These are phyloP conservation scores for Penicillium sp. DNA, from an alignment of 2,329 filamentous ascomycete genomes.

Conservation along the genomic window DNA sequence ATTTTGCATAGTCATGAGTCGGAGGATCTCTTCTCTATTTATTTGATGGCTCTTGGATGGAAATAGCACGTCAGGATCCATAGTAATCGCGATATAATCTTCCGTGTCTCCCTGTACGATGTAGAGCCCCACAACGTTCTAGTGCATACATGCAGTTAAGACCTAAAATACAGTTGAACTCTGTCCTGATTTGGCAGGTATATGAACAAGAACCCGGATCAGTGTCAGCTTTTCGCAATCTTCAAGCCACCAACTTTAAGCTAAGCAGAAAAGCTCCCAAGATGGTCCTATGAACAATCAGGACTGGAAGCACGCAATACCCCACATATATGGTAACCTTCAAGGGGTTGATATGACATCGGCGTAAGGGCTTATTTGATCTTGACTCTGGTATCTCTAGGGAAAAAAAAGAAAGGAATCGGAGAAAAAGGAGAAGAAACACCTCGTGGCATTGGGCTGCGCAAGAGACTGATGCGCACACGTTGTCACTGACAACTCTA, in stretches of 20 bases:
- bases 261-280: neutral
- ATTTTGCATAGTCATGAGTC: neutral
- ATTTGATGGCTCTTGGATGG: neutral
- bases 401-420: too few relatives aligned
- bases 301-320: constrained; percentile 13
- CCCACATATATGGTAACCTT: constrained; percentile 10
- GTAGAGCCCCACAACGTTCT: neutral
- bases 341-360: neutral
- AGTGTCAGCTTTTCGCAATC: neutral
- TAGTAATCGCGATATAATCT: constrained; percentile 12
- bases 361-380: neutral
- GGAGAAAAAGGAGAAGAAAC: too few relatives aligned
- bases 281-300: neutral
- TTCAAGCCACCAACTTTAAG: neutral
- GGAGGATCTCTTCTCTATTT: neutral
- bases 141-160: neutral
- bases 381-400: neutral
- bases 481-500: too few relatives aligned
- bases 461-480: too few relatives aligned
- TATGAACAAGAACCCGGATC: too few relatives aligned
- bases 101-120: too few relatives aligned
- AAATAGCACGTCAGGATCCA: constrained; percentile 15
- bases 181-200: neutral
- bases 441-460: too few relatives aligned
- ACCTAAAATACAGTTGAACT: too few relatives aligned